Percentiles rank a stretch among this genome's conserved stretches.
These are phyloP conservation scores for Dactylorhiza incarnata DNA, from an alignment of 106 monocot species.

Conservation along the genomic window DNA sequence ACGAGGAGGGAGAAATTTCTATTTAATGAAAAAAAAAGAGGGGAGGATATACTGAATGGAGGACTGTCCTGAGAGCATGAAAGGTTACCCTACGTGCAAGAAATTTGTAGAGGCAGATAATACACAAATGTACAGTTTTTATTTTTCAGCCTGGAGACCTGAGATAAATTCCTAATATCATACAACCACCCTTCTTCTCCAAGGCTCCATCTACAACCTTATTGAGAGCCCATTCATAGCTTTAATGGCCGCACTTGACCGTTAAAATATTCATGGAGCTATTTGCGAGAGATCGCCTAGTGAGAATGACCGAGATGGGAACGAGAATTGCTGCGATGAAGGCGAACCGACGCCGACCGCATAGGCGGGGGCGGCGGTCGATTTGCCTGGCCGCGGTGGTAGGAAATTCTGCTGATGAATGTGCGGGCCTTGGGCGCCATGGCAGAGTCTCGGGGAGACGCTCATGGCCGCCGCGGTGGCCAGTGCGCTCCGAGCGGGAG, in stretches of 20 bases:
- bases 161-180: too few relatives aligned
- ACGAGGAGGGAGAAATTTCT: too few relatives aligned
- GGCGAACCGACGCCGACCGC: neutral
- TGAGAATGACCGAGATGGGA: conserved; percentile 38
- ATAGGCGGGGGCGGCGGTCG: neutral
- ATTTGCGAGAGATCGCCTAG: conserved; percentile 28
- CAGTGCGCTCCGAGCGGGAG: conserved; percentile 5
- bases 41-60: too few relatives aligned
- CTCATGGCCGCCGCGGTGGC: conserved; percentile 11
- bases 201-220: too few relatives aligned
- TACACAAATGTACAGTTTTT: too few relatives aligned
- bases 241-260: neutral
- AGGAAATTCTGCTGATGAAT: conserved; percentile 13
- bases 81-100: too few relatives aligned
- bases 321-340: conserved; percentile 15
- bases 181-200: too few relatives aligned
- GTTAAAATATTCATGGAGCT: neutral
- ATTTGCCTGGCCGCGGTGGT: conserved; percentile 21
- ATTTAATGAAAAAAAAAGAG: too few relatives aligned
- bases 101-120: too few relatives aligned
- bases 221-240: neutral
- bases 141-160: too few relatives aligned
- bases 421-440: neutral
- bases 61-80: too few relatives aligned
- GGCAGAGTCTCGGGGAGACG: neutral